Percentiles rank a stretch among this genome's conserved stretches.
phyloP scores from a whole-genome alignment of 2,329 filamentous ascomycete genomes.

The Fusarium bulbicola region DNA sequence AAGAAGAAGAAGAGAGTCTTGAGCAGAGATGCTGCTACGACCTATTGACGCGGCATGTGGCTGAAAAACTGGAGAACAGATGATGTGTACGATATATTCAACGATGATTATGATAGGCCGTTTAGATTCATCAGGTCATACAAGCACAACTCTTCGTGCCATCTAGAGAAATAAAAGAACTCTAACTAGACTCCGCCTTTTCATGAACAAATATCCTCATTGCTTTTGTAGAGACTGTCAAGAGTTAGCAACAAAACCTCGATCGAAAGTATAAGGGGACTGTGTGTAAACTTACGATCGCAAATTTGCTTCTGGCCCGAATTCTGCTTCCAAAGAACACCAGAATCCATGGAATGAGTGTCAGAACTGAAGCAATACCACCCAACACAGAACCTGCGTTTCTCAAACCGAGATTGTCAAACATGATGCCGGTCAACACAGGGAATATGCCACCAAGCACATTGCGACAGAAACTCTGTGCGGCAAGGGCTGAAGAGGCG shows the following conservation, averaged over 20 bases:
- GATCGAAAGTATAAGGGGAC: fast-evolving
- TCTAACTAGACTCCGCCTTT: not conserved
- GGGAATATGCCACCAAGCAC: conserved; percentile 84
- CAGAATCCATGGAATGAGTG: conserved; percentile 87
- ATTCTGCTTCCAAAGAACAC: conserved; percentile 82
- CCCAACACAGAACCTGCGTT: conserved; percentile 80
- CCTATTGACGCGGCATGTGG: not conserved
- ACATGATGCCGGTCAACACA: conserved; percentile 78
- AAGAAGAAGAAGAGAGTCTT: conserved; percentile 26
- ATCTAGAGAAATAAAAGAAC: not conserved
- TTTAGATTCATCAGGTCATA: conserved; percentile 2
- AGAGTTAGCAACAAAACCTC: not conserved
- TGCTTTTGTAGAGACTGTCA: conserved; percentile 36
- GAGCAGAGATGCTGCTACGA: conserved; percentile 16
- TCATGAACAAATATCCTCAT: not conserved
- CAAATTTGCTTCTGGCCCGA: conserved; percentile 79
- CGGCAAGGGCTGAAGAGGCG: conserved; percentile 84
- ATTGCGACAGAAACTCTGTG: conserved; percentile 88
- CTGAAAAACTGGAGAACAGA: not conserved
- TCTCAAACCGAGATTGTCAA: conserved; percentile 74
- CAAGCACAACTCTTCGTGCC: not conserved
- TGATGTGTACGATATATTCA: not conserved
- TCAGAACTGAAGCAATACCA: conserved; percentile 73
- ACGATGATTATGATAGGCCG: not conserved
- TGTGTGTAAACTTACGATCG: conserved; percentile 59